phyloP scores from a whole-genome alignment of 2,329 filamentous ascomycete species.

The Pseudocercospora vitis region DNA sequence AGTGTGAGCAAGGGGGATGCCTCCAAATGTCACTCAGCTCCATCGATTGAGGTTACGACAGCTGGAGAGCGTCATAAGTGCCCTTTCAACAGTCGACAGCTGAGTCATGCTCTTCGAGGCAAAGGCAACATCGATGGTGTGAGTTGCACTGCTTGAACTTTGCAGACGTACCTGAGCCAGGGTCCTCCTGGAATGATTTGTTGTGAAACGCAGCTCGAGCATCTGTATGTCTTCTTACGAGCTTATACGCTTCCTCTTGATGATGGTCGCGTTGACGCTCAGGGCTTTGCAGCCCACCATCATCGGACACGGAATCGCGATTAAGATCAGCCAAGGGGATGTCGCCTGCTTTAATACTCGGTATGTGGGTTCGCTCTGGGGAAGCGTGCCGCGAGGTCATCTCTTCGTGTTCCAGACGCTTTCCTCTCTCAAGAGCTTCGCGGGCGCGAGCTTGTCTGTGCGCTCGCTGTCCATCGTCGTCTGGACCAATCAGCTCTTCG shows the following conservation, averaged over 20 bases:
- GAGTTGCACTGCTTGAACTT: background rate
- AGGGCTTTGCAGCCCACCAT: conserved; percentile 18
- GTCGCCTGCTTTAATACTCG: conserved; percentile 26
- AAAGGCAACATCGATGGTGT: background rate
- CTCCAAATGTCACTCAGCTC: background rate
- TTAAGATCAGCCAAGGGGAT: conserved; percentile 34
- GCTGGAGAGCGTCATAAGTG: conserved; percentile 1
- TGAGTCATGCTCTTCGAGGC: background rate
- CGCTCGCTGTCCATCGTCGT: conserved; percentile 26
- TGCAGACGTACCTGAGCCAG: conserved; percentile 6
- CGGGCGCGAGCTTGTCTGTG: conserved; percentile 30
- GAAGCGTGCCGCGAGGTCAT: conserved; percentile 35
- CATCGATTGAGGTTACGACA: conserved; percentile 25
- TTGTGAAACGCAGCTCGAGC: conserved; percentile 16
- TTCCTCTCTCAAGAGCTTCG: conserved; percentile 39
- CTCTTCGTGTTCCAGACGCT: conserved; percentile 36
- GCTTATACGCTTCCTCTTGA: conserved; percentile 45
- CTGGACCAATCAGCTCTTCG: conserved; percentile 28
- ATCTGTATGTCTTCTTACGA: conserved; percentile 45
- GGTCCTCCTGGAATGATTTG: conserved; percentile 18
- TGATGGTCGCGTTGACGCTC: conserved; percentile 32
- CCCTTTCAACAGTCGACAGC: background rate
- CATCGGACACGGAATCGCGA: conserved; percentile 27
- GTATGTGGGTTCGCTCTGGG: conserved; percentile 19
- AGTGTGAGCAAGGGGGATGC: background rate